phyloP scores from a whole-genome alignment of 1,139 yeast species.

The Taphrina betulina region DNA sequence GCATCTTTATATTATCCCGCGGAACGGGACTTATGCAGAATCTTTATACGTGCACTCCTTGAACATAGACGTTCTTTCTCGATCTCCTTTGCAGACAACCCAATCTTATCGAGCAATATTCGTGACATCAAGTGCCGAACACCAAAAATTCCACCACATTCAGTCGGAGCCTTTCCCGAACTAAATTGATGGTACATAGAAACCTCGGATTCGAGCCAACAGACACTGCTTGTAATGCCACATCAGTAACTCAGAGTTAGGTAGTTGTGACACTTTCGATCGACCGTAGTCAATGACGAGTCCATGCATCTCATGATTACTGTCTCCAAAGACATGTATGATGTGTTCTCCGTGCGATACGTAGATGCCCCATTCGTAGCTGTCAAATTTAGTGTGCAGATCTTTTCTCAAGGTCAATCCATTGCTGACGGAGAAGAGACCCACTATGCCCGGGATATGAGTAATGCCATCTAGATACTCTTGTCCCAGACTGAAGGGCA shows the following conservation, averaged over 20 bases:
- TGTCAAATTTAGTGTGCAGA: conserved; percentile 5
- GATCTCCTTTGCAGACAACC: no score
- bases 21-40: no score
- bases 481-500: conserved; percentile 7
- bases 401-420: conserved; percentile 1
- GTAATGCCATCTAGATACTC: neutral
- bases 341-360: neutral
- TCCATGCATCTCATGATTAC: conserved; percentile 12
- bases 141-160: no score
- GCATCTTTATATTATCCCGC: no score
- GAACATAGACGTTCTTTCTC: no score
- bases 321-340: conserved; percentile 6
- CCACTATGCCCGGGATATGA: conserved; percentile 2
- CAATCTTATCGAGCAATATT: no score
- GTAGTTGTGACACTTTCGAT: neutral
- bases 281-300: conserved; percentile 2
- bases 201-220: neutral
- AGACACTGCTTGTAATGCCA: conserved; percentile 10
- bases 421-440: conserved; percentile 6
- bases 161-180: no score
- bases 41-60: no score
- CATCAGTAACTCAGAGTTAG: neutral
- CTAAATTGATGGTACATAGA: neutral
- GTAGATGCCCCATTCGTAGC: conserved; percentile 7
- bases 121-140: no score